phyloP scores from a whole-genome alignment of 2,329 filamentous ascomycete genomes.

The Ophiobolus disseminans region DNA sequence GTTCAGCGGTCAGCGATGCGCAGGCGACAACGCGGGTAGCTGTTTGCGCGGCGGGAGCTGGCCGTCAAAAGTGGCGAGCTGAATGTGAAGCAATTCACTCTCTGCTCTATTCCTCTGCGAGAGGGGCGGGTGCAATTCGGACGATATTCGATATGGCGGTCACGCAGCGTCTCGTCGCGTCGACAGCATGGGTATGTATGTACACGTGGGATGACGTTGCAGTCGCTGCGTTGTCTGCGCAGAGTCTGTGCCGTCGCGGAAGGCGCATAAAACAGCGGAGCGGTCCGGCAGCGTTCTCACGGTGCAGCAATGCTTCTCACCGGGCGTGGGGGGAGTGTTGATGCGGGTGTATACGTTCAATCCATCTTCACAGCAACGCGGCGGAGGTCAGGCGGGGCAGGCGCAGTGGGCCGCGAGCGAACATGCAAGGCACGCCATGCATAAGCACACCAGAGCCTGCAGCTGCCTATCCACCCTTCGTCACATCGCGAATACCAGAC shows the following conservation, averaged over 20 bases:
- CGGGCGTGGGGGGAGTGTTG: slow-evolving; percentile 1
- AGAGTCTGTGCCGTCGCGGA: slow-evolving; percentile 12
- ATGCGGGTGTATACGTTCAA: neutral
- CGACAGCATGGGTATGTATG: slow-evolving; percentile 26
- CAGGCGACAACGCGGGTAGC: neutral
- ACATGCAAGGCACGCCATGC: slow-evolving; percentile 23
- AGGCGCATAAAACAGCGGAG: slow-evolving; percentile 16
- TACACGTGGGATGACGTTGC: slow-evolving; percentile 41
- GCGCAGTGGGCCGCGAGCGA: neutral
- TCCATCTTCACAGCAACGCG: too few relatives aligned
- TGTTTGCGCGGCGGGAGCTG: neutral
- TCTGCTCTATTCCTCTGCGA: neutral
- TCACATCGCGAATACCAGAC: slow-evolving; percentile 22
- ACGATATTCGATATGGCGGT: slow-evolving; percentile 3
- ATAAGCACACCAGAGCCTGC: slow-evolving; percentile 19
- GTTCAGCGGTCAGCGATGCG: neutral
- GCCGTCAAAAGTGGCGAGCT: too few relatives aligned
- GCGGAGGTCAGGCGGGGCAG: slow-evolving; percentile 6
- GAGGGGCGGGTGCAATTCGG: neutral
- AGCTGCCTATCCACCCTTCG: slow-evolving; percentile 12
- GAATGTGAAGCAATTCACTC: slow-evolving; percentile 11
- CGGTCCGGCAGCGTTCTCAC: slow-evolving; percentile 3
- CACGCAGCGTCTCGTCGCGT: slow-evolving; percentile 18
- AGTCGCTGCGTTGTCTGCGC: slow-evolving; percentile 24
- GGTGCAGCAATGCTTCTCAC: slow-evolving; percentile 7